A percentile compares a stretch with the other conserved stretches of the same genome.
These are phyloP conservation scores for Naematelia encephala DNA, from an alignment of 768 basidiomycete genomes.

Conservation along the genomic window DNA sequence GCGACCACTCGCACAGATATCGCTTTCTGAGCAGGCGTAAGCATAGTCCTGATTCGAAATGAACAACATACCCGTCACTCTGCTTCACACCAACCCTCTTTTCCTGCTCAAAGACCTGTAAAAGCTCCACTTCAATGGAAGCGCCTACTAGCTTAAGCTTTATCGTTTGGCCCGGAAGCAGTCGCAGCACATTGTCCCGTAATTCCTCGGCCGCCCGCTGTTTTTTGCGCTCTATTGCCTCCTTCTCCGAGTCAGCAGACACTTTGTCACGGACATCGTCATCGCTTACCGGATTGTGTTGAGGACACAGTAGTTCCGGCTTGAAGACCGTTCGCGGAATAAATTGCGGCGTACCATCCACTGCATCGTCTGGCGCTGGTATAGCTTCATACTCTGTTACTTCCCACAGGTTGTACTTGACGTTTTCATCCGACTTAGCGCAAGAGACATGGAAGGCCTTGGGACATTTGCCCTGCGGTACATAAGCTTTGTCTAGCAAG, in stretches of 20 bases:
- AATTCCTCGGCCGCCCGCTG: slow-evolving; percentile 72
- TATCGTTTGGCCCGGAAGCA: slow-evolving; percentile 70
- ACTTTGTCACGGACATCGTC: neutral
- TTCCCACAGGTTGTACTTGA: slow-evolving; percentile 36
- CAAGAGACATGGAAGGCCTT: slow-evolving; percentile 93
- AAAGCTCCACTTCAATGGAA: slow-evolving; percentile 77
- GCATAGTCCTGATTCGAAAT: neutral
- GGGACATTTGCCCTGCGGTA: slow-evolving; percentile 69
- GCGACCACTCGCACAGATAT: slow-evolving; percentile 16
- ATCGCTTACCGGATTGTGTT: slow-evolving; percentile 85
- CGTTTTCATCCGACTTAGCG: slow-evolving; percentile 59
- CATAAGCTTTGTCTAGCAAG: neutral
- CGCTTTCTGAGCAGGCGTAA: neutral
- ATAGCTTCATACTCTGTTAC: slow-evolving; percentile 31
- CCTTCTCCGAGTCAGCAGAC: neutral
- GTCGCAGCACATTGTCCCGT: slow-evolving; percentile 63
- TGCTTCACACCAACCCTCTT: slow-evolving; percentile 19
- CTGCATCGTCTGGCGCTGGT: slow-evolving; percentile 17
- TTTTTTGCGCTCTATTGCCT: slow-evolving; percentile 74
- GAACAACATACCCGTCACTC: slow-evolving; percentile 17
- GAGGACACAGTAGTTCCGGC: slow-evolving; percentile 73
- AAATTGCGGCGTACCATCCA: slow-evolving; percentile 8
- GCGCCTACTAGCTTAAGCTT: slow-evolving; percentile 80
- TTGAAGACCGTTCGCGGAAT: slow-evolving; percentile 61
- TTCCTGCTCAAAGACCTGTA: slow-evolving; percentile 36